Conservation (phyloP, 73 alveolate species). For the Paramecium octaurelia region DNA sequence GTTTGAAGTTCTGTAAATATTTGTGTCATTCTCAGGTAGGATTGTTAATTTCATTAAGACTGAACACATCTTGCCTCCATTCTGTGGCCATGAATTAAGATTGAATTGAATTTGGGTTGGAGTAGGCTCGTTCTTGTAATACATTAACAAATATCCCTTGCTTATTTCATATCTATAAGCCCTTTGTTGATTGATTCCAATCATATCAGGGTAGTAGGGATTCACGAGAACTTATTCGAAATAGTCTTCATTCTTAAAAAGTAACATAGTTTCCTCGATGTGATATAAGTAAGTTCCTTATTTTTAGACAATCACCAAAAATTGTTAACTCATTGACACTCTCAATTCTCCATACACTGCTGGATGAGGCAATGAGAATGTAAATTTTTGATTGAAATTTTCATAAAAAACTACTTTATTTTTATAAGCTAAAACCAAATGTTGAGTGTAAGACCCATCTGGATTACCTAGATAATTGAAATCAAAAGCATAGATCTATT, state of each 20-base stretch:
- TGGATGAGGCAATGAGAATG: not conserved
- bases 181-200: not conserved
- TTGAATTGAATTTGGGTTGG: not conserved
- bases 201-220: constrained; percentile 30
- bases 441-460: not conserved
- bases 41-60: not conserved
- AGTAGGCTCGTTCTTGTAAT: not conserved
- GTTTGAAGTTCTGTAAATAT: not conserved
- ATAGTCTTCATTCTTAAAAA: not conserved
- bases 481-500: constrained; percentile 10
- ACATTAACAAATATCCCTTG: not conserved
- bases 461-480: not conserved
- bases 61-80: not conserved
- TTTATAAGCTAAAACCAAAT: constrained; percentile 13
- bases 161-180: not conserved
- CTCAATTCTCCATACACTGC: not conserved
- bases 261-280: not conserved
- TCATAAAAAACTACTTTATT: not conserved
- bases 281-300: not conserved
- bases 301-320: not conserved
- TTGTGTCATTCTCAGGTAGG: not conserved
- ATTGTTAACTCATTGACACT: not conserved
- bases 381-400: not conserved
- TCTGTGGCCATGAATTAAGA: not conserved
- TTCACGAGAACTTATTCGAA: not conserved